phyloP scores from a whole-genome alignment of 305 asterid genomes.

The Fraxinus angustifolia region DNA sequence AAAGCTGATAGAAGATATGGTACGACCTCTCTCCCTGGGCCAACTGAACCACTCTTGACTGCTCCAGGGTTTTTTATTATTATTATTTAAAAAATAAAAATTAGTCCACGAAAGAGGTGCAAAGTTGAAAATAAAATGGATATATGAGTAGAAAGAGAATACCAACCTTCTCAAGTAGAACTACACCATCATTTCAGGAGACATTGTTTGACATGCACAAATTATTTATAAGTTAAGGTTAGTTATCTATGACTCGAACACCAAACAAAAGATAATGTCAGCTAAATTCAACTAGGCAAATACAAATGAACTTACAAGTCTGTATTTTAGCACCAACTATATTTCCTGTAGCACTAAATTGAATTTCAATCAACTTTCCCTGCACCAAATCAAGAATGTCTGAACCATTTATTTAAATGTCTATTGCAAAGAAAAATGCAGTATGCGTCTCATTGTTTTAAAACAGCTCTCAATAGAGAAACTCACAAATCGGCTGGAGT shows the following conservation, averaged over 20 bases:
- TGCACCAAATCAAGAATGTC: conserved; percentile 36
- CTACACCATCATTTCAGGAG: conserved; percentile 30
- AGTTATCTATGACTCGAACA: conserved; percentile 19
- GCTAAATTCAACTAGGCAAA: conserved; percentile 21
- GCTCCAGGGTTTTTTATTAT: conserved; percentile 36
- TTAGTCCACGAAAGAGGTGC: conserved; percentile 26
- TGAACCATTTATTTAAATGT: conserved; percentile 10
- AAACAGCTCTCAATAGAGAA: conserved; percentile 22
- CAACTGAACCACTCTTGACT: conserved; percentile 91
- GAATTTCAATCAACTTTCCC: conserved; percentile 83
- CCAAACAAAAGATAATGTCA: conserved; percentile 16
- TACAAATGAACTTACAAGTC: conserved; percentile 64
- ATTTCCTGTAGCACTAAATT: conserved; percentile 64
- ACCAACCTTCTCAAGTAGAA: conserved; percentile 52
- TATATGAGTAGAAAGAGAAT: conserved; percentile 13
- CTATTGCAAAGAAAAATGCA: conserved; percentile 12
- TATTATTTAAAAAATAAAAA: conserved; percentile 10
- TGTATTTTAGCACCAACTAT: conserved; percentile 80
- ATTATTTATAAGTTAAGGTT: conserved; percentile 20
- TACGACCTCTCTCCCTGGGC: conserved; percentile 84
- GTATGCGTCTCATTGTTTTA: conserved; percentile 1
- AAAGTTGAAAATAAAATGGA: conserved; percentile 10
- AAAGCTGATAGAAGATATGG: conserved; percentile 94
- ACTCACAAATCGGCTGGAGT: conserved; percentile 97
- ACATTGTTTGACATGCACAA: conserved; percentile 20